These are phyloP conservation scores for Tylopilus balloui DNA, from an alignment of 768 basidiomycete genomes.

Conservation along the genomic window DNA sequence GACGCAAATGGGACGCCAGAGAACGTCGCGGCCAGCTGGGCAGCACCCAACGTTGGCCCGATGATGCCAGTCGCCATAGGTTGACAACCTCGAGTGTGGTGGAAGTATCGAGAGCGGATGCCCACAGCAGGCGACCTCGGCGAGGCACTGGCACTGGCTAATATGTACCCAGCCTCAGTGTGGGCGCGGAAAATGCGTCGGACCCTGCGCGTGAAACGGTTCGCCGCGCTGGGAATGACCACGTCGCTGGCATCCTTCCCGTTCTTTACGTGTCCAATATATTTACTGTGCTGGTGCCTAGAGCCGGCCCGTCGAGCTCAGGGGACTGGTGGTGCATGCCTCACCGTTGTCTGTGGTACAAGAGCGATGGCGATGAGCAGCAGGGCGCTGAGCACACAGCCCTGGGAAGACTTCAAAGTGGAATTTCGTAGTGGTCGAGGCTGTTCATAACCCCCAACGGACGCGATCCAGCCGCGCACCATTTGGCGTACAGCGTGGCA, in stretches of 20 bases:
- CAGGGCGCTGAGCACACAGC: background rate
- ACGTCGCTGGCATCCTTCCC: too few relatives aligned
- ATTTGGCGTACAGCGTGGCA: slow-evolving; percentile 7
- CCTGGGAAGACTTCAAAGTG: background rate
- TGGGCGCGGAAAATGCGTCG: too few relatives aligned
- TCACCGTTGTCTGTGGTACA: too few relatives aligned
- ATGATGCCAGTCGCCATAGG: slow-evolving; percentile 19
- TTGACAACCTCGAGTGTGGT: background rate
- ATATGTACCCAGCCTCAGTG: background rate
- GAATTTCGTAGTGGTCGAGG: too few relatives aligned
- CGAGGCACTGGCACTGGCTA: too few relatives aligned
- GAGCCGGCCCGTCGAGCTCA: too few relatives aligned
- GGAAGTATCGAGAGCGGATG: background rate
- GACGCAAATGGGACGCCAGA: slow-evolving; percentile 45
- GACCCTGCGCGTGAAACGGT: too few relatives aligned
- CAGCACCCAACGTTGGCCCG: slow-evolving; percentile 22
- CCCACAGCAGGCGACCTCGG: background rate
- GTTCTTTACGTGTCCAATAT: too few relatives aligned
- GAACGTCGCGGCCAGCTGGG: slow-evolving; percentile 42
- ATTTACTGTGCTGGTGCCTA: too few relatives aligned
- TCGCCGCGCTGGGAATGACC: too few relatives aligned
- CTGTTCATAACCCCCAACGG: background rate
- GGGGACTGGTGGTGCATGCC: too few relatives aligned
- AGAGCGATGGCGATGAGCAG: too few relatives aligned
- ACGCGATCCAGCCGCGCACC: slow-evolving; percentile 7